Conservation (phyloP, 192 early-diverging fungal genomes). For the Backusella luteola region DNA sequence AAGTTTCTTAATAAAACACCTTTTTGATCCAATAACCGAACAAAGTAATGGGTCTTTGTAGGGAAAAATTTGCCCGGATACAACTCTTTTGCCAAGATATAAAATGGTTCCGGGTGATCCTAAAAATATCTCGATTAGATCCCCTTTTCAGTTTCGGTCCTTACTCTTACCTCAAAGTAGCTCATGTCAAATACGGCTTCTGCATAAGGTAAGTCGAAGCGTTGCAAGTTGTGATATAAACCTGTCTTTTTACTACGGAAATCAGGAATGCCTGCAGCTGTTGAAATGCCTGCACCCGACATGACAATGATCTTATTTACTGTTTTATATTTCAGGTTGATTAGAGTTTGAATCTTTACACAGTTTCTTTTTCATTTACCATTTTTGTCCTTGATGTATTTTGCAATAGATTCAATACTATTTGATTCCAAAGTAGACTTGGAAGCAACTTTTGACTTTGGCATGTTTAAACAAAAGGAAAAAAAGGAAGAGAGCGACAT, state of each 20-base stretch:
- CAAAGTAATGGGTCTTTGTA: conserved; percentile 86
- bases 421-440: conserved; percentile 3
- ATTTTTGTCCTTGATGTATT: conserved; percentile 20
- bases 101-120: conserved; percentile 86
- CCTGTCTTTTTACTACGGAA: conserved; percentile 92
- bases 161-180: conserved; percentile 65
- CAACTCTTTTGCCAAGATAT: conserved; percentile 84
- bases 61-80: conserved; percentile 82
- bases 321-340: conserved; percentile 14
- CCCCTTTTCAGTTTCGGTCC: neutral
- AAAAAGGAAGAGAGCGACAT: neutral
- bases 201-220: conserved; percentile 89
- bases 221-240: conserved; percentile 86
- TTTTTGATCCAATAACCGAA: conserved; percentile 71
- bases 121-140: neutral
- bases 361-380: neutral
- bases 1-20: conserved; percentile 77
- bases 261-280: conserved; percentile 86
- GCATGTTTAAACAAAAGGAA: neutral
- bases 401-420: conserved; percentile 38
- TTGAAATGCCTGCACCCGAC: conserved; percentile 92
- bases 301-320: conserved; percentile 78
- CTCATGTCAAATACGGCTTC: conserved; percentile 94
- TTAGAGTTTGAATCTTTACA: neutral
- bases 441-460: neutral